phyloP scores from a whole-genome alignment of 768 basidiomycete species.

The Serendipita vermifera region DNA sequence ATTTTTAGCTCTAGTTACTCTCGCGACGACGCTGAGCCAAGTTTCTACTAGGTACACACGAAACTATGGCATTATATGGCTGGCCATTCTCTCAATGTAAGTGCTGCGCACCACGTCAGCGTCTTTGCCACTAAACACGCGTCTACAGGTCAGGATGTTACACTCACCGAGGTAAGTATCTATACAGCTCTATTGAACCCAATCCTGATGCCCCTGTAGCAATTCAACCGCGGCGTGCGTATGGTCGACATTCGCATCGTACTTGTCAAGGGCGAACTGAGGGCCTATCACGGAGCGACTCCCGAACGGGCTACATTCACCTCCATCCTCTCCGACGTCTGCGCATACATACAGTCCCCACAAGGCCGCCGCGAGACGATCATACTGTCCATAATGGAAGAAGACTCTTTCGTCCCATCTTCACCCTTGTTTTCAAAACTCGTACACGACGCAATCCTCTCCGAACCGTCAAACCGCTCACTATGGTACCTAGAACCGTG shows the following conservation, averaged over 20 bases:
- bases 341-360: slow-evolving; percentile 49
- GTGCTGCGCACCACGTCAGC: slow-evolving; percentile 20
- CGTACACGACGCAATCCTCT: slow-evolving; percentile 51
- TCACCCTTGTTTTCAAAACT: slow-evolving; percentile 43
- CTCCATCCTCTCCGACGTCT: slow-evolving; percentile 46
- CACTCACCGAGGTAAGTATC: neutral
- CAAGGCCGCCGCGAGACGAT: slow-evolving; percentile 54
- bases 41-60: slow-evolving; percentile 42
- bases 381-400: slow-evolving; percentile 83
- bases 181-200: neutral
- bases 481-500: slow-evolving; percentile 80
- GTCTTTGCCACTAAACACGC: neutral
- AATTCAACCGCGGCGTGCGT: slow-evolving; percentile 67
- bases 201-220: slow-evolving; percentile 39
- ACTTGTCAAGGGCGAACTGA: slow-evolving; percentile 45
- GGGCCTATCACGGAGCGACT: slow-evolving; percentile 69
- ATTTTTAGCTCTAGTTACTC: no score
- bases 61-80: slow-evolving; percentile 73
- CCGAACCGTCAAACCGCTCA: slow-evolving; percentile 34
- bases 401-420: slow-evolving; percentile 44
- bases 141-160: slow-evolving; percentile 4
- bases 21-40: slow-evolving; percentile 11
- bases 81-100: slow-evolving; percentile 87
- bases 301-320: slow-evolving; percentile 58
- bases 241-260: slow-evolving; percentile 72